phyloP scores from a whole-genome alignment of 192 early-diverging fungal species.

The Thoreauomyces humboldtii region DNA sequence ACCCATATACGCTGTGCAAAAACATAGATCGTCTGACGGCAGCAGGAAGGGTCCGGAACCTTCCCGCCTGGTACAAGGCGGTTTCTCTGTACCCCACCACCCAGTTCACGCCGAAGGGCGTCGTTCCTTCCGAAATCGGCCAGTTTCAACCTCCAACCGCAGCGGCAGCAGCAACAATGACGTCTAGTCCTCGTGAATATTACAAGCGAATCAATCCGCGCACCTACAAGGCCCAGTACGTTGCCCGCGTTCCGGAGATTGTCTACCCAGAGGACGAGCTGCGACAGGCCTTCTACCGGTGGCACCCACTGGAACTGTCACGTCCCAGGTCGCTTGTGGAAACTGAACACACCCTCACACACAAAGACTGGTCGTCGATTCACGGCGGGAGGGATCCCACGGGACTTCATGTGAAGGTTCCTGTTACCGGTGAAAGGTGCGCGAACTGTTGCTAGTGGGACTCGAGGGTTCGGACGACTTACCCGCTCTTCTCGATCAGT shows the following conservation, averaged over 20 bases:
- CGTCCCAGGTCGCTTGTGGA: constrained; percentile 73
- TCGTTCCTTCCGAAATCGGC: constrained; percentile 14
- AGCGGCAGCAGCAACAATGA: not conserved
- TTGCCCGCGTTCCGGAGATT: constrained; percentile 45
- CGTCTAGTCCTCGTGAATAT: not conserved
- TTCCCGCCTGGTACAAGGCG: constrained; percentile 21
- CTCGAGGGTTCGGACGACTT: too few relatives aligned
- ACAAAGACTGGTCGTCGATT: constrained; percentile 14
- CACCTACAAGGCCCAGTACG: constrained; percentile 25
- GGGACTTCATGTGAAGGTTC: constrained; percentile 19
- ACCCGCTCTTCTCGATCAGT: constrained; percentile 48
- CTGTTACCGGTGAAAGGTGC: constrained; percentile 85
- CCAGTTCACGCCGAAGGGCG: constrained; percentile 6
- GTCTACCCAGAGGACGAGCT: constrained; percentile 87
- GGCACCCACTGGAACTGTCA: constrained; percentile 88
- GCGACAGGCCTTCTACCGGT: constrained; percentile 79
- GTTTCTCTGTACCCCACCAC: constrained; percentile 7
- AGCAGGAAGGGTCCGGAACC: not conserved
- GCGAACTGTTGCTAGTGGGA: too few relatives aligned
- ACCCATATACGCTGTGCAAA: constrained; percentile 23
- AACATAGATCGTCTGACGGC: constrained; percentile 12
- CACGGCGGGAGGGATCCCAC: constrained; percentile 6
- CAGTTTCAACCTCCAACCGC: constrained; percentile 1
- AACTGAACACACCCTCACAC: constrained; percentile 44
- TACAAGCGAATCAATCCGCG: constrained; percentile 11